Percentiles rank a stretch among this genome's conserved stretches.
phyloP scores from a whole-genome alignment of 768 basidiomycete species.

The Mycena rebaudengoi region DNA sequence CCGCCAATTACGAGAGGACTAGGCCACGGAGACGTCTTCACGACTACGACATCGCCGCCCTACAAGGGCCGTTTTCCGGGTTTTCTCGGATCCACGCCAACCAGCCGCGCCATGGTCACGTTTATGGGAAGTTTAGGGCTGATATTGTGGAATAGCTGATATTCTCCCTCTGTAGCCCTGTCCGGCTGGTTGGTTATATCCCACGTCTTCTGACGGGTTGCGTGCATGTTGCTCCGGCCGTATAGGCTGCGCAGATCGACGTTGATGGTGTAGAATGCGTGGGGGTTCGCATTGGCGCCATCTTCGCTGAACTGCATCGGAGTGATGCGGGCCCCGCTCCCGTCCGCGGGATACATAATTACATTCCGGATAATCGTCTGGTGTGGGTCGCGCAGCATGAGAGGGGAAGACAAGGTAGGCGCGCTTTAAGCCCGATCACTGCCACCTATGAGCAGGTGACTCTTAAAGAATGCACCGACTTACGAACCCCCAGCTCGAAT shows the following conservation, averaged over 20 bases:
- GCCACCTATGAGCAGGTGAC: too few relatives aligned
- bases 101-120: neutral
- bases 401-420: too few relatives aligned
- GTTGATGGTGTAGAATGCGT: neutral
- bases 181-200: neutral
- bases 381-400: neutral
- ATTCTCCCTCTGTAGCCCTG: neutral
- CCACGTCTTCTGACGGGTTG: neutral
- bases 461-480: too few relatives aligned
- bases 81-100: neutral
- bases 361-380: neutral
- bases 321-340: neutral
- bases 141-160: neutral
- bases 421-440: too few relatives aligned
- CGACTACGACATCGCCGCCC: neutral
- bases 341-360: neutral
- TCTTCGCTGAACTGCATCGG: neutral
- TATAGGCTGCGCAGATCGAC: neutral
- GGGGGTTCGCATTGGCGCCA: neutral
- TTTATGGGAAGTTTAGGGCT: neutral
- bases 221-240: neutral
- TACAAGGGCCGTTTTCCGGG: neutral
- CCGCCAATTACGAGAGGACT: neutral
- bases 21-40: neutral
- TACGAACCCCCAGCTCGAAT: too few relatives aligned